phyloP scores from a whole-genome alignment of 148 eudicot species.

The Fallopia convolvulus region DNA sequence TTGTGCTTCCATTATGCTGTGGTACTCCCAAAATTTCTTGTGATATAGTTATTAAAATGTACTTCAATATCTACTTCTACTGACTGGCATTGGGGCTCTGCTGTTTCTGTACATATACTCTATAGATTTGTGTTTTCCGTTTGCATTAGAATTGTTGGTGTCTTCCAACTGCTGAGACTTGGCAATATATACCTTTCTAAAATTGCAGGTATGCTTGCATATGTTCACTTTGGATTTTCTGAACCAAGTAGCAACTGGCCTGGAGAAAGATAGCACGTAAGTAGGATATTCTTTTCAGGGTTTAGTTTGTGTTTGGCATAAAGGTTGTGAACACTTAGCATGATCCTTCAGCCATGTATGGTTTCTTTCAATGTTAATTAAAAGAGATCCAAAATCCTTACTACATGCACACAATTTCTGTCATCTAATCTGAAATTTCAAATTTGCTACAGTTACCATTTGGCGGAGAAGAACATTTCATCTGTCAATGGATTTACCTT shows the following conservation, averaged over 20 bases:
- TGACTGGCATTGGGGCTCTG: background rate
- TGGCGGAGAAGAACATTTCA: constrained; percentile 93
- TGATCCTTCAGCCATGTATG: background rate
- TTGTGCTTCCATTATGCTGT: background rate
- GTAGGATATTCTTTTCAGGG: constrained; percentile 19
- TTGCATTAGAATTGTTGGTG: background rate
- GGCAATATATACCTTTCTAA: background rate
- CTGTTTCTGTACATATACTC: background rate
- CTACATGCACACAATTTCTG: background rate
- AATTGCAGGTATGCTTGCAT: constrained; percentile 88
- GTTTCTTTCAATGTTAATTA: background rate
- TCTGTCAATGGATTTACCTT: constrained; percentile 64
- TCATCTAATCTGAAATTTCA: background rate
- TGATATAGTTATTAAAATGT: background rate
- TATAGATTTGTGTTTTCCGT: background rate
- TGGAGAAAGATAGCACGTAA: constrained; percentile 97
- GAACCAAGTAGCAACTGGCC: constrained; percentile 86
- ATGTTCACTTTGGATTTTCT: constrained; percentile 96
- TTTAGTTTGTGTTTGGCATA: background rate
- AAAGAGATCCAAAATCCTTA: background rate
- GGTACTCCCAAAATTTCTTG: background rate
- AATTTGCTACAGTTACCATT: constrained; percentile 65
- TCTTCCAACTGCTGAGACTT: background rate
- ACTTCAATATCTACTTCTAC: background rate
- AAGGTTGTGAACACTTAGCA: background rate